Conservation (phyloP, 306 rosid genomes). For the Cercis canadensis region DNA sequence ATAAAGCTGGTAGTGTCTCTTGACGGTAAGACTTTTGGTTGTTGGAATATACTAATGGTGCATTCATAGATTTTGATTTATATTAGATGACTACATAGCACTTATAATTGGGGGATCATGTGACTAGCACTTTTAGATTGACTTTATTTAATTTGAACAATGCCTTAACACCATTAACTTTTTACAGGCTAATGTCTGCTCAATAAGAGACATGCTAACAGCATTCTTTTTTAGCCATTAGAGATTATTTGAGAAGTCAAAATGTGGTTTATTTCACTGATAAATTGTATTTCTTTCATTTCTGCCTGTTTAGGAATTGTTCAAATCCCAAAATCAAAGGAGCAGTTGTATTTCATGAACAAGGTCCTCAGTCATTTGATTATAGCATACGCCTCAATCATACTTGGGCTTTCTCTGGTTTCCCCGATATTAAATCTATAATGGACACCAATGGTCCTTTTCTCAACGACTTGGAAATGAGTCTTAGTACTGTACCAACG, state of each 20-base stretch:
- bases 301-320: slow-evolving; percentile 69
- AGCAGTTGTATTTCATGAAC: slow-evolving; percentile 85
- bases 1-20: slow-evolving; percentile 19
- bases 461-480: slow-evolving; percentile 87
- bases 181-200: slow-evolving; percentile 13
- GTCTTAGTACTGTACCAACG: slow-evolving; percentile 72
- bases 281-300: slow-evolving; percentile 33
- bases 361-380: slow-evolving; percentile 84
- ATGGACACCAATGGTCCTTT: slow-evolving; percentile 96
- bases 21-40: background rate
- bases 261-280: slow-evolving; percentile 34
- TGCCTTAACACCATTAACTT: background rate
- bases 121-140: slow-evolving; percentile 21
- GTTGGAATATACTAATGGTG: slow-evolving; percentile 11
- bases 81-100: slow-evolving; percentile 10
- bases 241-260: slow-evolving; percentile 23
- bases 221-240: slow-evolving; percentile 4
- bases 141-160: slow-evolving; percentile 16
- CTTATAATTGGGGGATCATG: slow-evolving; percentile 9
- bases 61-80: background rate
- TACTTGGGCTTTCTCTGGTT: slow-evolving; percentile 98
- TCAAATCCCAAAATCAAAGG: slow-evolving; percentile 86
- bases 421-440: slow-evolving; percentile 88
- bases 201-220: slow-evolving; percentile 9
- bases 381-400: slow-evolving; percentile 97